Evolutionary conservation across 345 rosid species (phyloP).

Genomic region (Luvunga scandens): DNA sequence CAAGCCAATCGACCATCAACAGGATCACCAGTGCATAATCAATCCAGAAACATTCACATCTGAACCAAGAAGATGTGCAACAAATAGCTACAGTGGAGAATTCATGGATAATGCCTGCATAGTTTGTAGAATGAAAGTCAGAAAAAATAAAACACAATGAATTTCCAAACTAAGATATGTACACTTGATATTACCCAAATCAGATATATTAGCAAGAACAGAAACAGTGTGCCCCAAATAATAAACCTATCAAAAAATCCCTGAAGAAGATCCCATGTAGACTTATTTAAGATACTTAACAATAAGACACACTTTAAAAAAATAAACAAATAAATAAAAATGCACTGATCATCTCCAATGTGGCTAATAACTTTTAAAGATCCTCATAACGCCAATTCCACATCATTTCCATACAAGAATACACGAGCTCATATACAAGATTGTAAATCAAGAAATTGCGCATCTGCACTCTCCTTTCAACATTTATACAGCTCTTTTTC

Average conservation of each 20-base stretch:
- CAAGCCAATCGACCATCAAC: slow-evolving; percentile 21
- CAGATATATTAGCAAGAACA: not conserved
- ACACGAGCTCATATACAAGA: not conserved
- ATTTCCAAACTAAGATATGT: not conserved
- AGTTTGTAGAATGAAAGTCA: not conserved
- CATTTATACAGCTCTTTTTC: not conserved
- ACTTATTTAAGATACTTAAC: not conserved
- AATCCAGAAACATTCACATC: not conserved
- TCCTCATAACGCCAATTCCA: not conserved
- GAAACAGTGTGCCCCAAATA: not conserved
- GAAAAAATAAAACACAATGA: not conserved
- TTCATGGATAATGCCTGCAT: slow-evolving; percentile 1
- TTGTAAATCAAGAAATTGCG: not conserved
- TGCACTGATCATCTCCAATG: not conserved
- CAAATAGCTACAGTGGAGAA: not conserved
- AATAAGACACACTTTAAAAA: no score
- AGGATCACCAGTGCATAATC: not conserved
- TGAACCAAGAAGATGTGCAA: not conserved
- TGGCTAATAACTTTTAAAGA: not conserved
- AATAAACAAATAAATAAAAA: not conserved
- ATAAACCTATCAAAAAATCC: not conserved
- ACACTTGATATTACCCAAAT: not conserved
- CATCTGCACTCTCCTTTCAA: not conserved
- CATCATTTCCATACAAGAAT: not conserved
- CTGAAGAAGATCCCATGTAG: not conserved